phyloP scores from a whole-genome alignment of 768 basidiomycete genomes.

The Mycena vulgaris region DNA sequence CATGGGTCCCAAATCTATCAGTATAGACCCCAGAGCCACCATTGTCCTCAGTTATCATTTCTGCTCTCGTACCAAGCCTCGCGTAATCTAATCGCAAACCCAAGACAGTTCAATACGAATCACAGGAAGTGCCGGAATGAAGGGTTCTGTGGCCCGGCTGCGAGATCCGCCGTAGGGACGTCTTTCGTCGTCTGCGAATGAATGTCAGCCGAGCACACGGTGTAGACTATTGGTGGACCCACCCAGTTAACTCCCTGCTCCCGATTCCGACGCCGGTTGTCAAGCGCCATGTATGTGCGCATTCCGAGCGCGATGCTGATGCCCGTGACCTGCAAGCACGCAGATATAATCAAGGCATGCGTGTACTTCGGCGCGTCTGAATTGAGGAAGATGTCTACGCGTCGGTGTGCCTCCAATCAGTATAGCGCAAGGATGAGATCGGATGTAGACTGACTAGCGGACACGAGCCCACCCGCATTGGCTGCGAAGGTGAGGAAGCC shows the following conservation, averaged over 20 bases:
- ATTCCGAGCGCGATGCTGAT: conserved; percentile 5
- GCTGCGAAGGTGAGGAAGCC: conserved; percentile 1
- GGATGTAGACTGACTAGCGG: background rate
- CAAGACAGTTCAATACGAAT: no score
- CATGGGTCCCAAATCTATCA: no score
- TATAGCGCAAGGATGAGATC: background rate
- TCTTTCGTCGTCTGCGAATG: conserved; percentile 2
- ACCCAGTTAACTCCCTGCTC: conserved; percentile 24
- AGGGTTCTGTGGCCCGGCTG: conserved; percentile 5
- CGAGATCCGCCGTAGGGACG: conserved; percentile 11
- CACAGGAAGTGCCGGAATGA: background rate
- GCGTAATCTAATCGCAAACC: no score
- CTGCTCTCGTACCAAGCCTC: no score
- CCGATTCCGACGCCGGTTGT: conserved; percentile 10
- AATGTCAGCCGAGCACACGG: background rate
- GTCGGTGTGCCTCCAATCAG: background rate
- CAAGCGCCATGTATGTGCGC: conserved; percentile 18
- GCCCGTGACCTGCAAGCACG: background rate
- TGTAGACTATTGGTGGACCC: background rate
- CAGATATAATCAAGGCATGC: conserved; percentile 6
- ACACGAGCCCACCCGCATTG: conserved; percentile 3
- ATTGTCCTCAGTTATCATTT: no score
- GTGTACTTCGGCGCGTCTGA: conserved; percentile 11
- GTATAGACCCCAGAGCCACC: no score
- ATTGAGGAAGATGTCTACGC: conserved; percentile 8